phyloP scores from a whole-genome alignment of 768 basidiomycete genomes.

The Termitomyces sp. region DNA sequence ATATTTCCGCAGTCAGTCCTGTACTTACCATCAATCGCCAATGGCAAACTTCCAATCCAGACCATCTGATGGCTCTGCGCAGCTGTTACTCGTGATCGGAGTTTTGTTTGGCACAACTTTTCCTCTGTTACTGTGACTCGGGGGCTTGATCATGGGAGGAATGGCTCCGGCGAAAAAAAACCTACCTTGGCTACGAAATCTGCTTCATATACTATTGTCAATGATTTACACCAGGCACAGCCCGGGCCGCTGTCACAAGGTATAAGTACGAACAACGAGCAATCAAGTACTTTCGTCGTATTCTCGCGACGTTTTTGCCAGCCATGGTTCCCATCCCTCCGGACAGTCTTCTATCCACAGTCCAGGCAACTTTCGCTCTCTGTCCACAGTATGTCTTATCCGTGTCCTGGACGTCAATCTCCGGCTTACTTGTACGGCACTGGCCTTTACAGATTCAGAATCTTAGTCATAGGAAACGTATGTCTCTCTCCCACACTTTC shows the following conservation, averaged over 20 bases:
- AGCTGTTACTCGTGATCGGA: no score
- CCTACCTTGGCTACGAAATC: no score
- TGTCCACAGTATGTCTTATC: neutral
- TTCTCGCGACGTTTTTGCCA: neutral
- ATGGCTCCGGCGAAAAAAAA: no score
- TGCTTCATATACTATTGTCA: neutral
- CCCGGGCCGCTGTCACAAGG: neutral
- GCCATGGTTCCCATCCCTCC: neutral
- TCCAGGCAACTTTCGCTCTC: neutral
- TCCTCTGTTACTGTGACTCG: no score
- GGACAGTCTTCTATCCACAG: neutral
- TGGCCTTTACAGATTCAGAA: neutral
- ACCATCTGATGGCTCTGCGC: no score
- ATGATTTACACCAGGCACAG: neutral
- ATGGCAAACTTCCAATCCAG: no score
- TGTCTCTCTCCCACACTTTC: neutral
- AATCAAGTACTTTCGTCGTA: no score
- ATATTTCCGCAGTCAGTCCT: no score
- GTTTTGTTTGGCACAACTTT: no score
- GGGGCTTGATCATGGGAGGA: no score
- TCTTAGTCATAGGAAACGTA: constrained; percentile 1
- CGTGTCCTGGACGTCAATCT: neutral
- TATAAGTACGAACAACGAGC: neutral
- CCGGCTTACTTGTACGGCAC: neutral
- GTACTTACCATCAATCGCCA: no score